A percentile compares a stretch with the other conserved stretches of the same genome.
Evolutionary conservation across 208 protist species (phyloP).

Genomic region (Leishmania tarentolae): DNA sequence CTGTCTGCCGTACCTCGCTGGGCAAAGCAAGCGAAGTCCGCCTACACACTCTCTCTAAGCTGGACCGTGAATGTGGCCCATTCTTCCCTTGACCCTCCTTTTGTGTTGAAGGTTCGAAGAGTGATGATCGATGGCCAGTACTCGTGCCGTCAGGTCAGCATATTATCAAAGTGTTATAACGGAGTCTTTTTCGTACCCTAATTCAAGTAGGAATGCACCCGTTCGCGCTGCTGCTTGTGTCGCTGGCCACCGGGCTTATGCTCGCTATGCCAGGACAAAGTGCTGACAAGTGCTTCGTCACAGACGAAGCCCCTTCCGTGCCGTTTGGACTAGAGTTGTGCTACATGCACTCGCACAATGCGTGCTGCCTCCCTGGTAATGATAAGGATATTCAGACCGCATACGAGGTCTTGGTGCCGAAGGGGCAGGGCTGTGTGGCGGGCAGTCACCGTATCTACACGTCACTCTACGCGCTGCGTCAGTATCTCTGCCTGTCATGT

Average conservation of each 20-base stretch:
- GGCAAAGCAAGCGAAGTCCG: not conserved
- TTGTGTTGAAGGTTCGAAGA: no score
- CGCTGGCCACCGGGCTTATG: not conserved
- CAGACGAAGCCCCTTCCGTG: constrained; percentile 5
- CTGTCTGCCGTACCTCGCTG: not conserved
- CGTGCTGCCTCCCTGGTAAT: constrained; percentile 47
- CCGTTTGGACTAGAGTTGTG: constrained; percentile 48
- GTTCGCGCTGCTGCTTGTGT: not conserved
- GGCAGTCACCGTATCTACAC: constrained; percentile 43
- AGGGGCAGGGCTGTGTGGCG: constrained; percentile 37
- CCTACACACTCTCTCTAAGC: not conserved
- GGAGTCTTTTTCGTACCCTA: not conserved
- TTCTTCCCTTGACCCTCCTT: not conserved
- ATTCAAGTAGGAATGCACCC: not conserved
- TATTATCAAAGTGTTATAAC: not conserved
- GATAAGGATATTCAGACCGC: constrained; percentile 41
- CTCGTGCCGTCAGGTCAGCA: not conserved
- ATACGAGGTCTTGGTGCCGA: constrained; percentile 35
- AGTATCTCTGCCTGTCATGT: constrained; percentile 56
- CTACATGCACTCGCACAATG: constrained; percentile 44
- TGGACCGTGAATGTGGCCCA: not conserved
- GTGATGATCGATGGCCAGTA: not conserved
- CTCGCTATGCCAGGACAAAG: not conserved
- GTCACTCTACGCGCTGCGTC: constrained; percentile 40
- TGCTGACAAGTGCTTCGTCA: constrained; percentile 31